Conservation (phyloP, 2,329 filamentous ascomycete species). For the Cladobotryum protrusum region DNA sequence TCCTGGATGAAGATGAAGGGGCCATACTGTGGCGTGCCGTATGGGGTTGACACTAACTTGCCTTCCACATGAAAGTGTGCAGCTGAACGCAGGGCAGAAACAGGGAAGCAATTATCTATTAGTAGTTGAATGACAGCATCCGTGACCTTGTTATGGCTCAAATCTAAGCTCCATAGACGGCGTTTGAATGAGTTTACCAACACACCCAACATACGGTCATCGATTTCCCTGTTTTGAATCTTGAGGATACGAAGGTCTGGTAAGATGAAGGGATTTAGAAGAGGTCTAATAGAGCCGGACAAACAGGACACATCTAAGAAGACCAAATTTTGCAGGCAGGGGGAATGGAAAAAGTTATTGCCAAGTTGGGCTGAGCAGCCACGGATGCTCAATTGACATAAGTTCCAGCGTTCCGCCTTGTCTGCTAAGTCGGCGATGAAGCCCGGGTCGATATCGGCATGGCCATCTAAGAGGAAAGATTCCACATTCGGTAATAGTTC, state of each 20-base stretch:
- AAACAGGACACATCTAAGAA: constrained; percentile 49
- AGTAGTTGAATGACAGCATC: constrained; percentile 35
- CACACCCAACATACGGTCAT: constrained; percentile 30
- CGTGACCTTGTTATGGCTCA: constrained; percentile 46
- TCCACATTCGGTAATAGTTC: constrained; percentile 37
- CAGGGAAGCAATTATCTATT: constrained; percentile 26
- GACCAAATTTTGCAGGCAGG: constrained; percentile 35
- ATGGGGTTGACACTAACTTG: constrained; percentile 24
- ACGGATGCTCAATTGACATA: constrained; percentile 40
- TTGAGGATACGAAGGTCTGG: constrained; percentile 48
- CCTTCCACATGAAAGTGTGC: constrained; percentile 41
- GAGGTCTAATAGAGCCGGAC: constrained; percentile 37
- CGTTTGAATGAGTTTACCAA: constrained; percentile 26
- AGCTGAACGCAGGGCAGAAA: constrained; percentile 28
- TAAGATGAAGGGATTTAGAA: constrained; percentile 32
- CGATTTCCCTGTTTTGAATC: constrained; percentile 40
- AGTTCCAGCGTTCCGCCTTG: constrained; percentile 3
- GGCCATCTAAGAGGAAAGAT: constrained; percentile 43
- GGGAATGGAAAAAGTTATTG: constrained; percentile 31
- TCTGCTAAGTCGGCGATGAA: constrained; percentile 23
- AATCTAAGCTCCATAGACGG: constrained; percentile 52
- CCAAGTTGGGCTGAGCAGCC: constrained; percentile 36
- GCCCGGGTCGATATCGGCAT: constrained; percentile 38
- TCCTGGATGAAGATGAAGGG: constrained; percentile 41
- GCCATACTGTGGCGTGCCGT: constrained; percentile 31